Conservation (phyloP, 208 protist genomes). For the Trypanosoma cruzi region DNA sequence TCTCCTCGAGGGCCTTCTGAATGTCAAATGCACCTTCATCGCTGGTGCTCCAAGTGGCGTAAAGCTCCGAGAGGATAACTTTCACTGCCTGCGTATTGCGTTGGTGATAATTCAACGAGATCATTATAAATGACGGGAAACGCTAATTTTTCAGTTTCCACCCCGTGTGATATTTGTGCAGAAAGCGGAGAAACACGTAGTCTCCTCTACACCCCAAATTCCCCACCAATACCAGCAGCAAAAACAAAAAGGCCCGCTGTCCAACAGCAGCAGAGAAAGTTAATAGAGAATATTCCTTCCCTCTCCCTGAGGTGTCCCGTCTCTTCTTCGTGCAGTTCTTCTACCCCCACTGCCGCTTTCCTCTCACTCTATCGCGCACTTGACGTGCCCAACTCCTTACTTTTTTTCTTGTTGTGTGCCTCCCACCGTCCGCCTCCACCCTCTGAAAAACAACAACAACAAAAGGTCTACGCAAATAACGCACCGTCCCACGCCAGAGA, state of each 20-base stretch:
- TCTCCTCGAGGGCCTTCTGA: slow-evolving; percentile 47
- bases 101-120: slow-evolving; percentile 28
- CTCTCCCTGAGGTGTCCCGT: background rate
- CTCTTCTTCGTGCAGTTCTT: background rate
- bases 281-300: background rate
- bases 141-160: too few relatives aligned
- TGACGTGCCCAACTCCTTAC: background rate
- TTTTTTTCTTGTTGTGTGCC: background rate
- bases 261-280: too few relatives aligned
- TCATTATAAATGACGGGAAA: background rate
- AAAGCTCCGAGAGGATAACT: slow-evolving; percentile 72
- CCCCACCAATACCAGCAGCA: too few relatives aligned
- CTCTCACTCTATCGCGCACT: background rate
- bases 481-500: too few relatives aligned
- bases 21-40: slow-evolving; percentile 51
- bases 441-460: too few relatives aligned
- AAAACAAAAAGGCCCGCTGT: too few relatives aligned
- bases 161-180: background rate
- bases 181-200: slow-evolving; percentile 5
- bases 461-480: too few relatives aligned
- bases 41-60: slow-evolving; percentile 69
- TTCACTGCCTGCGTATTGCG: slow-evolving; percentile 55
- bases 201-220: too few relatives aligned
- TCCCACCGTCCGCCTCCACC: too few relatives aligned
- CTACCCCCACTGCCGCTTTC: background rate